Evolutionary conservation across 208 protist species (phyloP).

Genomic region (Entamoeba histolytica): DNA sequence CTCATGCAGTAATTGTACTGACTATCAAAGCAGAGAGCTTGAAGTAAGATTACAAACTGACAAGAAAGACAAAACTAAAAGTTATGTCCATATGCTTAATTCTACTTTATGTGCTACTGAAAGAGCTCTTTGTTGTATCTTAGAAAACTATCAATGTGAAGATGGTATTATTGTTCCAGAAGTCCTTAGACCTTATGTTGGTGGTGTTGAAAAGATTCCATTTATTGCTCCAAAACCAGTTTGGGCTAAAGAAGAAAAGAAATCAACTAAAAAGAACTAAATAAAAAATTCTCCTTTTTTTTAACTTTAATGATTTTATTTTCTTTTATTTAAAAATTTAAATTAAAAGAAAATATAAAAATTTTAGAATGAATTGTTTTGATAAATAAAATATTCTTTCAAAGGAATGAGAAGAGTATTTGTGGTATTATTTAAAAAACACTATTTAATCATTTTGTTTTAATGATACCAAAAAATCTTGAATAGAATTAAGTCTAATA

Average conservation of each 20-base stretch:
- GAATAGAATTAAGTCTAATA: too few species aligned
- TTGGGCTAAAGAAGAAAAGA: not conserved
- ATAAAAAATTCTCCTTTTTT: too few species aligned
- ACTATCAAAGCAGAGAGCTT: constrained; percentile 81
- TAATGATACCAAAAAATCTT: too few species aligned
- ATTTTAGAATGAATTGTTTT: too few species aligned
- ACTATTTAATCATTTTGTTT: too few species aligned
- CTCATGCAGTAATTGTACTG: constrained; percentile 98
- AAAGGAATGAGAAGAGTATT: too few species aligned
- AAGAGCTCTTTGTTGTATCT: constrained; percentile 90
- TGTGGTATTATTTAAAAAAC: too few species aligned
- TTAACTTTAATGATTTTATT: too few species aligned
- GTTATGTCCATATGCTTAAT: constrained; percentile 99
- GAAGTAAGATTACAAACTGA: constrained; percentile 33
- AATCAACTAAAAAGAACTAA: not conserved
- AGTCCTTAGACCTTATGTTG: constrained; percentile 47
- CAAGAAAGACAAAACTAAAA: constrained; percentile 37
- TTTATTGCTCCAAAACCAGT: constrained; percentile 17
- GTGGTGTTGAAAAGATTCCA: constrained; percentile 40
- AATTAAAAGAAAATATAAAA: too few species aligned
- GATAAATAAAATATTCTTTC: too few species aligned
- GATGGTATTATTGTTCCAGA: constrained; percentile 54
- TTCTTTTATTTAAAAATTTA: too few species aligned
- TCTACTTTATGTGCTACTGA: constrained; percentile 72
- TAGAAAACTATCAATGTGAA: constrained; percentile 94